Conservation (phyloP, 1,139 yeast species). For the Pichia sp. region DNA sequence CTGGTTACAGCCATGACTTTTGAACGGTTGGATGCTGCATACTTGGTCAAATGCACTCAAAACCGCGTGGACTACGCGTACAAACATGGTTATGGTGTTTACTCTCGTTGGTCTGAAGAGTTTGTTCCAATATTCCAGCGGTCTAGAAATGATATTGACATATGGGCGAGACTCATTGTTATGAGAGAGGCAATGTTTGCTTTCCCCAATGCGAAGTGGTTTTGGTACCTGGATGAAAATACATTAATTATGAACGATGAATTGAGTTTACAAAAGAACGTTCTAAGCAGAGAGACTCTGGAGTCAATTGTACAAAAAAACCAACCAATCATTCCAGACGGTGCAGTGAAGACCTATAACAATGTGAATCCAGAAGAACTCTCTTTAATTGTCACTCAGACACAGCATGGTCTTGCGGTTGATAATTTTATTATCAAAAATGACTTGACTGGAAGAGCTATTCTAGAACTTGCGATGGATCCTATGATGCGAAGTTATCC, state of each 20-base stretch:
- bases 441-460: constrained; percentile 53
- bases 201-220: constrained; percentile 76
- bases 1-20: constrained; percentile 80
- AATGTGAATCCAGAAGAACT: constrained; percentile 47
- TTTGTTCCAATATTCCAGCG: constrained; percentile 54
- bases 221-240: constrained; percentile 78
- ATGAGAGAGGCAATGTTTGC: constrained; percentile 82
- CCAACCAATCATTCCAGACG: constrained; percentile 60
- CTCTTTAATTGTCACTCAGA: constrained; percentile 60
- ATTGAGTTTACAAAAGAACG: constrained; percentile 47
- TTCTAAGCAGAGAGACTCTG: constrained; percentile 51
- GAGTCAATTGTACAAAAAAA: constrained; percentile 55
- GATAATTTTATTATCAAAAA: constrained; percentile 64
- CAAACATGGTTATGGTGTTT: constrained; percentile 66
- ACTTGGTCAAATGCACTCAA: constrained; percentile 61
- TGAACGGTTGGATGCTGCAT: constrained; percentile 53
- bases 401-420: constrained; percentile 51
- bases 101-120: constrained; percentile 78
- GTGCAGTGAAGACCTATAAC: constrained; percentile 64
- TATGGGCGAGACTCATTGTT: constrained; percentile 55
- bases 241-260: constrained; percentile 62
- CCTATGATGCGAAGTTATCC: constrained; percentile 58
- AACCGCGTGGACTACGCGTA: constrained; percentile 81
- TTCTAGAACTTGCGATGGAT: constrained; percentile 73
- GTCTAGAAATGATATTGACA: constrained; percentile 31